A percentile compares a stretch with the other conserved stretches of the same genome.
Evolutionary conservation across 1,284 basidiomycete genomes (phyloP).

Genomic region (Jaminaea rosea): DNA sequence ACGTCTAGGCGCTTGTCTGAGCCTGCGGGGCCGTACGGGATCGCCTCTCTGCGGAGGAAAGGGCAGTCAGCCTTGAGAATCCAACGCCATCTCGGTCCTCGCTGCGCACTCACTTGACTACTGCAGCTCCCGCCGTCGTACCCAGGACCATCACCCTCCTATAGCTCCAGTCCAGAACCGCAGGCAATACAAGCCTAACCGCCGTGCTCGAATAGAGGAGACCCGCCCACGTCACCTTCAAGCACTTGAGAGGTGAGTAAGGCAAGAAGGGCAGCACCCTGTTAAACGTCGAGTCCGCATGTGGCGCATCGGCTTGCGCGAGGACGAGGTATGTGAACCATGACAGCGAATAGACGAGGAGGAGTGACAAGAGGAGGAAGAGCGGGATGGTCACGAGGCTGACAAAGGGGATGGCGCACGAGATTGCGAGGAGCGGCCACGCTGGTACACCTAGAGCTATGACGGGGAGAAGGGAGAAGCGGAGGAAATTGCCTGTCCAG

Average conservation of each 20-base stretch:
- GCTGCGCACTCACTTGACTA: constrained; percentile 19
- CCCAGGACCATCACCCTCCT: constrained; percentile 41
- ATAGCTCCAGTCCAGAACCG: constrained; percentile 41
- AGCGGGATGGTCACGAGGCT: constrained; percentile 30
- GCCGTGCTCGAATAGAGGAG: constrained; percentile 30
- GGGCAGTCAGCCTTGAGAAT: neutral
- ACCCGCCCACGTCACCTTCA: constrained; percentile 36
- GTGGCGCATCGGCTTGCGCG: constrained; percentile 40
- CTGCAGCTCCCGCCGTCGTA: constrained; percentile 27
- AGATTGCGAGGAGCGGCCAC: constrained; percentile 31
- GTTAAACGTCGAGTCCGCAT: constrained; percentile 10
- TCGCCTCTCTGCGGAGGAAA: constrained; percentile 35
- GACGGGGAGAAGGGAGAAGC: constrained; percentile 19
- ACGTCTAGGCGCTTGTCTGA: constrained; percentile 33
- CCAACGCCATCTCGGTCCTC: neutral
- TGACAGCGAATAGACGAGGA: constrained; percentile 38
- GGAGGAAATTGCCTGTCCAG: constrained; percentile 1
- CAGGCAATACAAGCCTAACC: constrained; percentile 23
- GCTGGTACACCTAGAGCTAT: constrained; percentile 25
- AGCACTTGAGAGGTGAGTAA: constrained; percentile 33
- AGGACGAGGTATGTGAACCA: constrained; percentile 45
- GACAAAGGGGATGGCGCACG: constrained; percentile 12
- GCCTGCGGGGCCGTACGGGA: constrained; percentile 33
- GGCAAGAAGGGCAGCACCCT: constrained; percentile 37
- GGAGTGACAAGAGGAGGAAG: constrained; percentile 32